These are phyloP conservation scores for Cutaneotrichosporon spelunceum DNA, from an alignment of 1,284 basidiomycete genomes.

Conservation along the genomic window DNA sequence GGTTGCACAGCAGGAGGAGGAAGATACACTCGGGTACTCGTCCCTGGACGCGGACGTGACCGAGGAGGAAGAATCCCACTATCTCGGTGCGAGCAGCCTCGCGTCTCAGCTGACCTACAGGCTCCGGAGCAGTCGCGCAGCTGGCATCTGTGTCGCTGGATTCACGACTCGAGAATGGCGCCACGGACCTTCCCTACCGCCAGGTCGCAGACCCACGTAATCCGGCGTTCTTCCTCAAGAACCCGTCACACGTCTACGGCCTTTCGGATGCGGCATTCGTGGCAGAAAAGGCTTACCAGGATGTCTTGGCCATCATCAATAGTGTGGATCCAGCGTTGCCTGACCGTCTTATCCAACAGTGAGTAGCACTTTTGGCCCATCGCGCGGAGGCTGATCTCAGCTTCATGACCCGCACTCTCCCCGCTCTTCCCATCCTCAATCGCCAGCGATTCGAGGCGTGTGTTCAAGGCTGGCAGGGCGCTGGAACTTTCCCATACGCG, in stretches of 20 bases:
- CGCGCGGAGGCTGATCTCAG: slow-evolving; percentile 13
- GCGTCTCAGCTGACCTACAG: neutral
- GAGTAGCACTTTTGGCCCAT: neutral
- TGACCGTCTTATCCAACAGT: slow-evolving; percentile 24
- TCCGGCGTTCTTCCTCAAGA: slow-evolving; percentile 28
- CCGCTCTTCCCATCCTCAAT: slow-evolving; percentile 32
- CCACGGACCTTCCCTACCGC: slow-evolving; percentile 17
- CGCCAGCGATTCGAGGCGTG: slow-evolving; percentile 25
- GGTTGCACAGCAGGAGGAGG: slow-evolving; percentile 9
- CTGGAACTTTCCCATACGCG: slow-evolving; percentile 24
- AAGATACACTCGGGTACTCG: slow-evolving; percentile 14
- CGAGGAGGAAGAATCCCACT: slow-evolving; percentile 28
- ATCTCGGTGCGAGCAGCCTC: slow-evolving; percentile 19
- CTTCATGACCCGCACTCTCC: slow-evolving; percentile 25
- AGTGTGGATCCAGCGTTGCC: slow-evolving; percentile 15
- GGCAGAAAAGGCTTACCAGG: slow-evolving; percentile 22
- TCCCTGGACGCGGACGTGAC: slow-evolving; percentile 26
- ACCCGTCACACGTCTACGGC: slow-evolving; percentile 25
- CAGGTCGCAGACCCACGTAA: slow-evolving; percentile 25
- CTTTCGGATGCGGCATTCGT: slow-evolving; percentile 19
- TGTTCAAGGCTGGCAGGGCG: slow-evolving; percentile 20
- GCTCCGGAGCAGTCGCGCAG: slow-evolving; percentile 23
- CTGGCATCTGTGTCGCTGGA: slow-evolving; percentile 20
- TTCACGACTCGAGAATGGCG: slow-evolving; percentile 15
- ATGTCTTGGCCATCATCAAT: slow-evolving; percentile 12